Base-by-base conservation (phyloP, 1,139 yeast species). In the Saccharomyces hybrid region DNA sequence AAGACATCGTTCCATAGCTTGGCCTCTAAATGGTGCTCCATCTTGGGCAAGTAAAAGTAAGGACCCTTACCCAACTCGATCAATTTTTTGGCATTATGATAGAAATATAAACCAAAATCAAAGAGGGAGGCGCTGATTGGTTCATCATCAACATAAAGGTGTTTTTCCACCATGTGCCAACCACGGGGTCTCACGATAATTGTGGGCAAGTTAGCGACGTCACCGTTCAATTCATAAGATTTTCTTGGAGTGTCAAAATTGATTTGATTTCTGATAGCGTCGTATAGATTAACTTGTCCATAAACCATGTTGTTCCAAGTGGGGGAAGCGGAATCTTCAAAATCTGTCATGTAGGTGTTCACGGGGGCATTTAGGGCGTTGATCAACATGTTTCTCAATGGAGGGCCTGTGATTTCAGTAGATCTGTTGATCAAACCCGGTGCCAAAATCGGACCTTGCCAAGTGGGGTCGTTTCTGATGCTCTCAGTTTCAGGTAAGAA, bases 301-400 rank as follows among this genome's bases (percentile, higher is more conserved):
- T 81, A 78, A 58, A 88, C 82, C 78, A 88, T 80, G 73, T 89
- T 90, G 63, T 75, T 75, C 98, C 98, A 93, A 38, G 98, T 91
- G 63, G 99, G 99, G 38, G 97, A 85, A 65, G 90, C 83, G 32
- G 96, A 88, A 75, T 90, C 97, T 73, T 90, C 97, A 65, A 90
- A 88, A 75, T 90, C 98, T 48, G 95, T 85, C 97, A 90, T 90
- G 72, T 90, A 90, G 50, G 96, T 88, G 69, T 87, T 89, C 49
- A 90, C 97, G 56, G 82, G 81, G 3, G 96, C 83, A 75, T 90
- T 90, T 69, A 90, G 80, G 16, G 97, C 97, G 69, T 90, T 90
- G 70, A 90, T 86, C 62, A 90, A 86, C 97, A 90, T 90, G 72
- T 90, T 90, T 63, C 97, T 82, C 54, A 88, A 78, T 55, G 88